These are phyloP conservation scores for Trichoderma sp. DNA, from an alignment of 2,329 filamentous ascomycete species.

Conservation along the genomic window DNA sequence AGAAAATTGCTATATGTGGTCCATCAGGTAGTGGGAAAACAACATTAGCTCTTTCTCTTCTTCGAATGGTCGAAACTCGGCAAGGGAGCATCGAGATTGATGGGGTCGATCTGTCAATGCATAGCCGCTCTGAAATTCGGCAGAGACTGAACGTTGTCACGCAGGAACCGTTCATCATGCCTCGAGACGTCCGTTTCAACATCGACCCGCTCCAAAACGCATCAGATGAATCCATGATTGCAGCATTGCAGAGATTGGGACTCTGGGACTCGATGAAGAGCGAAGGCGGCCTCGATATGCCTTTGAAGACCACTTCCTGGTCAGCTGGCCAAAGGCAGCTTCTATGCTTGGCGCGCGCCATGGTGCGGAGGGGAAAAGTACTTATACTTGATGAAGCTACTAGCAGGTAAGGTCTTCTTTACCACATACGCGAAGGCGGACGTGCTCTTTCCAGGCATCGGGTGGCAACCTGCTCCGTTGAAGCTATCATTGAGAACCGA, in stretches of 20 bases:
- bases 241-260: neutral
- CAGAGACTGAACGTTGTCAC: neutral
- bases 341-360: neutral
- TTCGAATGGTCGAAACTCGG: neutral
- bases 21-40: neutral
- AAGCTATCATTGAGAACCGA: neutral
- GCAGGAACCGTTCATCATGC: neutral
- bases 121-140: neutral
- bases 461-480: neutral
- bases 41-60: neutral
- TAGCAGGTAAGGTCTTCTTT: neutral
- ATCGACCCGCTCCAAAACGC: neutral
- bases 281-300: neutral
- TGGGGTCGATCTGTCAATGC: neutral
- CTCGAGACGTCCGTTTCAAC: neutral
- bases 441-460: neutral
- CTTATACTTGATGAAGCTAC: neutral
- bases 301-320: neutral
- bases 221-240: neutral
- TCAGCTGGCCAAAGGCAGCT: neutral
- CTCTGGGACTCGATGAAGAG: neutral
- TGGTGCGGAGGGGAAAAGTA: neutral
- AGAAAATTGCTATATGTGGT: neutral
- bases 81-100: neutral
- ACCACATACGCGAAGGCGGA: neutral